phyloP scores from a whole-genome alignment of 805 yeast genomes.

The Cyberlindnera galapagoensis region DNA sequence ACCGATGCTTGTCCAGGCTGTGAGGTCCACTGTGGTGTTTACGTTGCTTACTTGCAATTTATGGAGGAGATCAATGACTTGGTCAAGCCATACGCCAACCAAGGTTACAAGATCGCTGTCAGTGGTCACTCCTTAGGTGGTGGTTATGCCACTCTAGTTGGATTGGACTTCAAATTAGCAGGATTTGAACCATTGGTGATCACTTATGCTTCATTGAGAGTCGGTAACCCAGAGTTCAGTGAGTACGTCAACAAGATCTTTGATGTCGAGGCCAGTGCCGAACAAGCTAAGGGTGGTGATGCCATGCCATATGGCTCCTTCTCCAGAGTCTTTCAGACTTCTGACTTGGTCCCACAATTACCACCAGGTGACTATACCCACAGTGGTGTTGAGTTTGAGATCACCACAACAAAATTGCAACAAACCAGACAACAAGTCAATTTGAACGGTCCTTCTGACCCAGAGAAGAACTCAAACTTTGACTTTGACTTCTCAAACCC shows the following conservation, averaged over 20 bases:
- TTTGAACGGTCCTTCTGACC: constrained; percentile 15
- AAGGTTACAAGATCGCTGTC: constrained; percentile 44
- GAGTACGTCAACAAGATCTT: constrained; percentile 47
- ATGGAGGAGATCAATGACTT: constrained; percentile 31
- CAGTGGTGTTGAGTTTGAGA: constrained; percentile 28
- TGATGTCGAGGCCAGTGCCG: constrained; percentile 29
- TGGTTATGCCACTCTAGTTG: constrained; percentile 58
- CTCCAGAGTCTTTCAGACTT: constrained; percentile 50
- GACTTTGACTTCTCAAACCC: constrained; percentile 8
- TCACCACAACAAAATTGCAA: constrained; percentile 29
- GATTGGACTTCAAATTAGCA: constrained; percentile 50
- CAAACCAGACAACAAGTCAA: constrained; percentile 21
- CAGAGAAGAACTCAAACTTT: constrained; percentile 8
- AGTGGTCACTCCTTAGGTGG: constrained; percentile 79
- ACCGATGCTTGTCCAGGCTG: constrained; percentile 40
- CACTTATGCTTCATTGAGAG: constrained; percentile 58
- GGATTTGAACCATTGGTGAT: constrained; percentile 53
- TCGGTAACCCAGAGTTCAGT: constrained; percentile 48
- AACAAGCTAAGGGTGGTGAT: constrained; percentile 26
- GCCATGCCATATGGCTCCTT: constrained; percentile 23
- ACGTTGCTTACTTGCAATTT: constrained; percentile 38
- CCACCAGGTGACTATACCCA: constrained; percentile 44
- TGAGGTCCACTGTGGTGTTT: constrained; percentile 60
- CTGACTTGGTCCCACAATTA: constrained; percentile 51
- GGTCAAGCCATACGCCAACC: constrained; percentile 26